phyloP scores from a whole-genome alignment of 2,329 filamentous ascomycete species.

The Trichoderma sp. region DNA sequence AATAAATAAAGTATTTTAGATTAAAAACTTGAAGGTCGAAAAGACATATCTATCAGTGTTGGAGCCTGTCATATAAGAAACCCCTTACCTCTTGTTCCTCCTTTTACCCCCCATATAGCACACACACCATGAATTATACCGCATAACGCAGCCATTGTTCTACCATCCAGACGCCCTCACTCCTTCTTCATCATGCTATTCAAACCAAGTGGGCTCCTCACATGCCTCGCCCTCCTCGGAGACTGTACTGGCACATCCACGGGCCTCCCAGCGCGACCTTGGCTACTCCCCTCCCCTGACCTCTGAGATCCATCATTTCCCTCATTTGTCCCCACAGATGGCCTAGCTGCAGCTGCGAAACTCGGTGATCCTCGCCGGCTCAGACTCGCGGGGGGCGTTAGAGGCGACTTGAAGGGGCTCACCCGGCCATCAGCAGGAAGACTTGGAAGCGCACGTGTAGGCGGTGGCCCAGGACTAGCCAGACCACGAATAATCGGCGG shows the following conservation, averaged over 20 bases:
- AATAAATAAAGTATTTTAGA: background rate
- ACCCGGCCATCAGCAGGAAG: conserved; percentile 23
- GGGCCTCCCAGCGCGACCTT: background rate
- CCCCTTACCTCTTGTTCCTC: background rate
- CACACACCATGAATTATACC: background rate
- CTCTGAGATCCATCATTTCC: background rate
- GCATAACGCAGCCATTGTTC: too few species aligned
- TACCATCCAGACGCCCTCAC: background rate
- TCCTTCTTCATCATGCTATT: conserved; percentile 14
- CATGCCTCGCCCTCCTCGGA: conserved; percentile 18
- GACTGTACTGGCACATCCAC: background rate
- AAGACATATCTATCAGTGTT: background rate
- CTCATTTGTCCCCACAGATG: background rate
- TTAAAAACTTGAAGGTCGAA: background rate
- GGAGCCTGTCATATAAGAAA: background rate
- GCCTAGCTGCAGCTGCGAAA: background rate
- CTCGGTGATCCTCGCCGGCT: background rate
- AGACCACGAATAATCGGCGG: conserved; percentile 24
- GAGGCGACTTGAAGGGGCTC: conserved; percentile 21
- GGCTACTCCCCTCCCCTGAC: background rate
- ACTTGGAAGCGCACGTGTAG: conserved; percentile 42
- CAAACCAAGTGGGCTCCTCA: conserved; percentile 25
- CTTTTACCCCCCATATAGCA: background rate
- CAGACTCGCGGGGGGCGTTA: background rate
- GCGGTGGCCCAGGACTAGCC: conserved; percentile 43